A percentile compares a stretch with the other conserved stretches of the same genome.
These are phyloP conservation scores for Podila verticillata DNA, from an alignment of 192 early-diverging fungal species.

Conservation along the genomic window DNA sequence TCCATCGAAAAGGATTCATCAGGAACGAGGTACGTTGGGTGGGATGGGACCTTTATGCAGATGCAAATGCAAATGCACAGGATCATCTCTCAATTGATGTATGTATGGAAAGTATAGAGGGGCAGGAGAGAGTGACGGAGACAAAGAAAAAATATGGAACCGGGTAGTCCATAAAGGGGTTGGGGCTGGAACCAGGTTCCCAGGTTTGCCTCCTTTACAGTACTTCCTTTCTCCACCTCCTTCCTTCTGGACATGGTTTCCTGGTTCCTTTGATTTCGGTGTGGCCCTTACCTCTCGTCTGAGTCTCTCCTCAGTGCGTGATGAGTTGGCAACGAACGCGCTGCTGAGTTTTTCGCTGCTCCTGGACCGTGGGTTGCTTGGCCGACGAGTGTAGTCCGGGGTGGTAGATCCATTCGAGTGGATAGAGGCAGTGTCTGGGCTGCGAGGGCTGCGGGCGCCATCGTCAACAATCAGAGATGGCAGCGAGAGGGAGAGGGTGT, in stretches of 20 bases:
- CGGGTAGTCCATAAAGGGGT: too few species aligned
- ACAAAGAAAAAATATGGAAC: too few species aligned
- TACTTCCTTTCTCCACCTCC: too few species aligned
- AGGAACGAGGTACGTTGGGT: neutral
- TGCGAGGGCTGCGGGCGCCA: neutral
- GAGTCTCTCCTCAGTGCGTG: constrained; percentile 30
- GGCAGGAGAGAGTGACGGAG: too few species aligned
- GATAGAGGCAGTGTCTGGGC: constrained; percentile 23
- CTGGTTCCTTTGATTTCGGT: too few species aligned
- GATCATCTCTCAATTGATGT: too few species aligned
- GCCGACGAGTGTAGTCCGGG: constrained; percentile 17
- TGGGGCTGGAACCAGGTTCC: too few species aligned
- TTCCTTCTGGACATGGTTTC: too few species aligned
- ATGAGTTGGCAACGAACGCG: constrained; percentile 12
- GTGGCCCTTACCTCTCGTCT: constrained; percentile 31
- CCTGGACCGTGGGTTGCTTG: constrained; percentile 15
- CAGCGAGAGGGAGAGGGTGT: constrained; percentile 10
- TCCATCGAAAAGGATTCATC: neutral
- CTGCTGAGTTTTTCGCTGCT: constrained; percentile 34
- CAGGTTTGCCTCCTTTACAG: too few species aligned
- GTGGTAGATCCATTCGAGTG: constrained; percentile 44
- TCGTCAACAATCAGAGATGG: constrained; percentile 40
- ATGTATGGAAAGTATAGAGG: too few species aligned
- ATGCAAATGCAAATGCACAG: too few species aligned
- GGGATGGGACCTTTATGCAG: neutral